Conservation (phyloP, 352 stramenopile species). For the Globisporangium abappressorium region DNA sequence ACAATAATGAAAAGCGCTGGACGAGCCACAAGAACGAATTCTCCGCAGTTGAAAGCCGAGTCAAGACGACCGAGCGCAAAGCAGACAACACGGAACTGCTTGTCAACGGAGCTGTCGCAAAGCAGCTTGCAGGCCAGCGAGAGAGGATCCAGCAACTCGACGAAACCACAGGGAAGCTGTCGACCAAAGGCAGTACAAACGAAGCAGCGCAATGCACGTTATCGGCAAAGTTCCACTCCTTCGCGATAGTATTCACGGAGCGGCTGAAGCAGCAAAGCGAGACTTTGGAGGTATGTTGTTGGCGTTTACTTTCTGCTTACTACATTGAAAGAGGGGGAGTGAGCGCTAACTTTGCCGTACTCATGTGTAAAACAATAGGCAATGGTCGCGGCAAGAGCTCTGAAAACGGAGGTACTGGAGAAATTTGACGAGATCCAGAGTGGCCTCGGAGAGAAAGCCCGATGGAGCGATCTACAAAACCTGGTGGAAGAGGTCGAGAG, state of each 20-base stretch:
- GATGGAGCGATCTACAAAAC: conserved; percentile 17
- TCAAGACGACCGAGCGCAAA: background rate
- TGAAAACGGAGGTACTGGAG: conserved; percentile 17
- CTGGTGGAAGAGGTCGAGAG: conserved; percentile 7
- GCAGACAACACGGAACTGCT: background rate
- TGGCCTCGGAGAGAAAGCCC: conserved; percentile 4
- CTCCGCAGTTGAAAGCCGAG: background rate
- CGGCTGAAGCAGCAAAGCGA: conserved; percentile 31
- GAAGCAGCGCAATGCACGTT: conserved; percentile 30
- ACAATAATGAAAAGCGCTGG: background rate
- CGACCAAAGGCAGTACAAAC: conserved; percentile 19
- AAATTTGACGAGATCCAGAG: conserved; percentile 16
- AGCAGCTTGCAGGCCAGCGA: background rate
- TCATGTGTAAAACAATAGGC: conserved; percentile 17
- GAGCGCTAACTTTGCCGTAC: background rate
- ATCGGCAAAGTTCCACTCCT: conserved; percentile 37
- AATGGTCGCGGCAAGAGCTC: conserved; percentile 21
- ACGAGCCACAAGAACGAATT: background rate
- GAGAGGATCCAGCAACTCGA: conserved; percentile 23
- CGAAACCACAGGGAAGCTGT: conserved; percentile 12
- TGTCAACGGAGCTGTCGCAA: background rate
- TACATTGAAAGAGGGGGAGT: background rate
- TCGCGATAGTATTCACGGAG: conserved; percentile 16
- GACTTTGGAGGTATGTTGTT: conserved; percentile 26
- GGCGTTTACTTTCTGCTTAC: background rate